Percentiles rank a stretch among this genome's conserved stretches.
These are phyloP conservation scores for Ogataea angusta DNA, from an alignment of 805 yeast species.

Conservation along the genomic window DNA sequence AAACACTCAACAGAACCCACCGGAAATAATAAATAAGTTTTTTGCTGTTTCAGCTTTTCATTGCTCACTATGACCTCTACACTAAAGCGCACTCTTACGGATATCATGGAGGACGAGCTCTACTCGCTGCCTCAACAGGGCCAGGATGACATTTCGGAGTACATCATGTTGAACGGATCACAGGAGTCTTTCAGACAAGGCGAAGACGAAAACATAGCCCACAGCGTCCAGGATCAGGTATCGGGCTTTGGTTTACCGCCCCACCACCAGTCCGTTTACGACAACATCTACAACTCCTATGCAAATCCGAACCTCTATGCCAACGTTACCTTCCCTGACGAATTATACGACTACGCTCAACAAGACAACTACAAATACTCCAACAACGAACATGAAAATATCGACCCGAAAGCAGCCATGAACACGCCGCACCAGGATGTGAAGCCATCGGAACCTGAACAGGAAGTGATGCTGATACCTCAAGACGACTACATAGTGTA, in stretches of 20 bases:
- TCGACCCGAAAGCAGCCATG: constrained; percentile 17
- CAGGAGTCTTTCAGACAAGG: constrained; percentile 23
- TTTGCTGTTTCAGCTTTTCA: constrained; percentile 9
- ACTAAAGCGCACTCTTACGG: constrained; percentile 31
- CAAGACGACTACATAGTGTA: constrained; percentile 29
- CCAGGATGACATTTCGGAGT: constrained; percentile 25
- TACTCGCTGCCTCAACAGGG: constrained; percentile 23
- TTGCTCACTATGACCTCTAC: constrained; percentile 28
- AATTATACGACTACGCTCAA: constrained; percentile 19
- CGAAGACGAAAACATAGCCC: constrained; percentile 14
- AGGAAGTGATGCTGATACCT: constrained; percentile 30
- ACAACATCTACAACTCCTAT: constrained; percentile 27
- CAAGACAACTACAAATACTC: constrained; percentile 2
- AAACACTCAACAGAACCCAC: constrained; percentile 8
- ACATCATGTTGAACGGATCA: constrained; percentile 25
- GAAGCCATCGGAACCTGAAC: constrained; percentile 11
- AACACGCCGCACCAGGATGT: constrained; percentile 5
- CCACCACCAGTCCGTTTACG: constrained; percentile 9
- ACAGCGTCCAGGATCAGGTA: constrained; percentile 6
- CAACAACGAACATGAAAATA: constrained; percentile 6
- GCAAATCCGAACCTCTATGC: constrained; percentile 30
- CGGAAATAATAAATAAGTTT: constrained; percentile 2
- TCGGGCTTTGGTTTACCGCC: constrained; percentile 2
- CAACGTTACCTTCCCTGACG: constrained; percentile 26
- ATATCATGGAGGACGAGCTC: constrained; percentile 32